These are phyloP conservation scores for Fonsecaea monophora DNA, from an alignment of 2,329 filamentous ascomycete species.

Conservation along the genomic window DNA sequence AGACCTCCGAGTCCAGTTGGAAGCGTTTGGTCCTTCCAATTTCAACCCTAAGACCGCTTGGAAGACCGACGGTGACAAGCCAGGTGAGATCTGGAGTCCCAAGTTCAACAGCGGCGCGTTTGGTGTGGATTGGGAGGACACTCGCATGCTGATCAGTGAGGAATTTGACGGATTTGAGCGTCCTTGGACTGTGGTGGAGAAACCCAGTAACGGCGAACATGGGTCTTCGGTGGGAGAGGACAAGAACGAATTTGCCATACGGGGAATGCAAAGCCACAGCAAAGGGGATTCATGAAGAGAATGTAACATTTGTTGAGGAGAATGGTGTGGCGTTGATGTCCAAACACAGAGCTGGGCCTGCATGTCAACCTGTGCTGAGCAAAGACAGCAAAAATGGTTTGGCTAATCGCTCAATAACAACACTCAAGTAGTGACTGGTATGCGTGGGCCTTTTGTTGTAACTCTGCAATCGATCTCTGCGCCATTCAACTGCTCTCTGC, in stretches of 20 bases:
- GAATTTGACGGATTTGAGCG: constrained; percentile 32
- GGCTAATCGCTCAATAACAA: too few species aligned
- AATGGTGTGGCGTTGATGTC: too few species aligned
- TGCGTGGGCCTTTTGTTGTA: too few species aligned
- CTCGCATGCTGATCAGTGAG: constrained; percentile 52
- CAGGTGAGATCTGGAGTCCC: constrained; percentile 55
- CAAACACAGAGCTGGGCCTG: too few species aligned
- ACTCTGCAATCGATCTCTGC: too few species aligned
- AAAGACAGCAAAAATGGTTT: too few species aligned
- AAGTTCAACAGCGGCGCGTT: constrained; percentile 67
- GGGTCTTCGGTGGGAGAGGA: not conserved
- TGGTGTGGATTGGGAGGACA: constrained; percentile 61
- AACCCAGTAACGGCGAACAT: not conserved
- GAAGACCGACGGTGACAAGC: constrained; percentile 30
- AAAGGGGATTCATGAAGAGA: too few species aligned
- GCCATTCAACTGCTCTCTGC: too few species aligned
- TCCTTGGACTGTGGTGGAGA: constrained; percentile 30
- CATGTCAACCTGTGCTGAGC: too few species aligned
- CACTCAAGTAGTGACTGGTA: too few species aligned
- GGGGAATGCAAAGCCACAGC: not conserved
- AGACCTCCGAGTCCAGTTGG: constrained; percentile 56
- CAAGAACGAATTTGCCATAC: not conserved
- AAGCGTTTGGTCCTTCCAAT: constrained; percentile 39
- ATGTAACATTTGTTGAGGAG: too few species aligned
- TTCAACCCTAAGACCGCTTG: constrained; percentile 17